These are phyloP conservation scores for Wickerhamomyces kurtzmanii DNA, from an alignment of 805 yeast species.

Conservation along the genomic window DNA sequence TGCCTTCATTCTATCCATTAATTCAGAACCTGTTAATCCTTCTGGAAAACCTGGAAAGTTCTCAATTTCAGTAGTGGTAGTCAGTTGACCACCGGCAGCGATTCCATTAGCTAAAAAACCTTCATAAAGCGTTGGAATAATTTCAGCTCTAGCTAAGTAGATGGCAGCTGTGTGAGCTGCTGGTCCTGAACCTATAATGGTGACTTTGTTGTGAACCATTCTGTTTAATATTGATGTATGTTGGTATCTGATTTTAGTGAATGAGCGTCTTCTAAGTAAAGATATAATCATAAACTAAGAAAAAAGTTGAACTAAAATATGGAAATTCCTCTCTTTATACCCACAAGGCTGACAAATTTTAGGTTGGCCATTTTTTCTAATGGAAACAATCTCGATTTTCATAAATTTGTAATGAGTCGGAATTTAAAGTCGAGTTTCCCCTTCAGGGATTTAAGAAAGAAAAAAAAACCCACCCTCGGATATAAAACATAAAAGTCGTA, in stretches of 20 bases:
- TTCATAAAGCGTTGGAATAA: constrained; percentile 87
- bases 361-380: too few relatives aligned
- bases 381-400: too few relatives aligned
- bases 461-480: too few relatives aligned
- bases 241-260: not conserved
- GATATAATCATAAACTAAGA: too few relatives aligned
- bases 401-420: too few relatives aligned
- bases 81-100: constrained; percentile 98
- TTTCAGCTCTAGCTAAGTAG: constrained; percentile 93
- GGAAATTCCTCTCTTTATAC: too few relatives aligned
- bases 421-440: too few relatives aligned
- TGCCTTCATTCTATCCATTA: constrained; percentile 91
- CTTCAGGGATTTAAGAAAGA: too few relatives aligned
- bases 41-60: constrained; percentile 98
- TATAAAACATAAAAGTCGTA: too few relatives aligned
- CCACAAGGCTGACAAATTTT: too few relatives aligned
- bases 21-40: constrained; percentile 76
- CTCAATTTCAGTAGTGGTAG: constrained; percentile 97
- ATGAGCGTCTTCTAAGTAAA: too few relatives aligned
- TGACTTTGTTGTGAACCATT: constrained; percentile 80
- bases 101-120: constrained; percentile 94
- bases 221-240: constrained; percentile 14
- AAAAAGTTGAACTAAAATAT: too few relatives aligned
- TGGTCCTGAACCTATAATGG: constrained; percentile 94
- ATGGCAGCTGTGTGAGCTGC: constrained; percentile 99